Percentiles rank a stretch among this genome's conserved stretches.
Evolutionary conservation across 106 monocot species (phyloP).

Genomic region (Posidonia australis): DNA sequence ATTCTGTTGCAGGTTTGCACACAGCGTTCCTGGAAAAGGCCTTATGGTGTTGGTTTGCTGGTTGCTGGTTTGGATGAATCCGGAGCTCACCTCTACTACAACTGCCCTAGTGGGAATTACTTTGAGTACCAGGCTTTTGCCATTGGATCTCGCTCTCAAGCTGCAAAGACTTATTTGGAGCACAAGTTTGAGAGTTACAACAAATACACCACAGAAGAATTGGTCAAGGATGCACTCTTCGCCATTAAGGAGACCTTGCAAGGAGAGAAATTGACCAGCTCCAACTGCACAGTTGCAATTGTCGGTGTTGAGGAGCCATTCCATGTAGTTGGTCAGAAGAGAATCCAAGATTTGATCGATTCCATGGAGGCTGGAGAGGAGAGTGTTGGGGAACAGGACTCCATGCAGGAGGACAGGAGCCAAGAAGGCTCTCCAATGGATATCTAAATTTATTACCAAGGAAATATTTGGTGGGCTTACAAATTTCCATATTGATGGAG

Average conservation of each 20-base stretch:
- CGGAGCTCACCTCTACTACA: conserved; percentile 92
- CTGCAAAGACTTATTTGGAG: conserved; percentile 86
- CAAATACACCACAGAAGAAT: conserved; percentile 53
- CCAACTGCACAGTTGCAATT: conserved; percentile 74
- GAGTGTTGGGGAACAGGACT: conserved; percentile 11
- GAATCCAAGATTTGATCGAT: conserved; percentile 61
- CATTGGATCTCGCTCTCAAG: conserved; percentile 90
- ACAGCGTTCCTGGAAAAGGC: conserved; percentile 93
- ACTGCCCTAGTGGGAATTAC: conserved; percentile 95
- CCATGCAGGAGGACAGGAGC: not conserved
- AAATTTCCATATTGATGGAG: too few relatives aligned
- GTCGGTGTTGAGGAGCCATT: conserved; percentile 73
- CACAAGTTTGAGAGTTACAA: conserved; percentile 38
- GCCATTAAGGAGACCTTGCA: conserved; percentile 91
- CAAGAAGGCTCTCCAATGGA: conserved; percentile 12
- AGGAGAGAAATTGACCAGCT: conserved; percentile 74
- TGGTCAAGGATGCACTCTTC: conserved; percentile 83
- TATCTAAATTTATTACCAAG: too few relatives aligned
- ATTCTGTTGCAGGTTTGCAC: conserved; percentile 91
- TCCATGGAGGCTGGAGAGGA: conserved; percentile 51
- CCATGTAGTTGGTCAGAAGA: conserved; percentile 42
- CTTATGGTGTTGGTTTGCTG: conserved; percentile 89
- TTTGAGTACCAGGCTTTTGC: conserved; percentile 97
- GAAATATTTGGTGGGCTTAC: too few relatives aligned
- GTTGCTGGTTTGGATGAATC: conserved; percentile 86